Conservation (phyloP, 1,284 basidiomycete species). For the Leccinum variabile region DNA sequence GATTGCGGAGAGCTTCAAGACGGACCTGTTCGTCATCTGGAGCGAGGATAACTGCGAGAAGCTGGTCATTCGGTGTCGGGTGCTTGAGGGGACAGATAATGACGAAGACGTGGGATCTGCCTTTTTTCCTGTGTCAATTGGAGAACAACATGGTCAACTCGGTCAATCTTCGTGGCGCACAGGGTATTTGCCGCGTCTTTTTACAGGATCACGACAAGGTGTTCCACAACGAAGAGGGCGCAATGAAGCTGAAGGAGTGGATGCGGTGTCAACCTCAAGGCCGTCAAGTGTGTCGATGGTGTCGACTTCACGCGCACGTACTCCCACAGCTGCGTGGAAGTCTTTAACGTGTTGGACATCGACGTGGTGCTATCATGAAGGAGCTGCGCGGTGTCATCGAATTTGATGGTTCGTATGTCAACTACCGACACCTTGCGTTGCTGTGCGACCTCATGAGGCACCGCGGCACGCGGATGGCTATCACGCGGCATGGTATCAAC, state of each 20-base stretch:
- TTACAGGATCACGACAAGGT: constrained; percentile 87
- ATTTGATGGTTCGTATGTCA: no score
- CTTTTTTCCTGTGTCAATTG: no score
- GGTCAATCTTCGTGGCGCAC: constrained; percentile 91
- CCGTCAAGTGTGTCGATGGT: no score
- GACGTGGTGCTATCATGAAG: no score
- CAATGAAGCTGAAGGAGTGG: constrained; percentile 50
- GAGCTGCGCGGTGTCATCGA: no score
- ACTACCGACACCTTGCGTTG: no score
- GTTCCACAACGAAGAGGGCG: constrained; percentile 63
- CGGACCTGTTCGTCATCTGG: constrained; percentile 97
- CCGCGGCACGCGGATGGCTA: constrained; percentile 94
- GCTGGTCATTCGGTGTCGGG: constrained; percentile 95
- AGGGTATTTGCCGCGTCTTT: constrained; percentile 91
- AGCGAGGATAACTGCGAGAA: constrained; percentile 99
- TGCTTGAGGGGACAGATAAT: constrained; percentile 57
- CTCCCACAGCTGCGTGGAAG: no score
- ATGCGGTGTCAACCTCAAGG: no score
- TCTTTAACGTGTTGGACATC: constrained; percentile 33
- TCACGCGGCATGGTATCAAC: constrained; percentile 99
- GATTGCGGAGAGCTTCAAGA: constrained; percentile 93
- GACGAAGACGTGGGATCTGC: no score
- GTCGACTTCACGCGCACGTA: no score
- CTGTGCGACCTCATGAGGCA: constrained; percentile 40
- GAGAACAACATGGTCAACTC: no score